Percentiles rank a stretch among this genome's conserved stretches.
Evolutionary conservation across 495 filamentous ascomycete genomes (phyloP).

Genomic region (Neurospora sp.): DNA sequence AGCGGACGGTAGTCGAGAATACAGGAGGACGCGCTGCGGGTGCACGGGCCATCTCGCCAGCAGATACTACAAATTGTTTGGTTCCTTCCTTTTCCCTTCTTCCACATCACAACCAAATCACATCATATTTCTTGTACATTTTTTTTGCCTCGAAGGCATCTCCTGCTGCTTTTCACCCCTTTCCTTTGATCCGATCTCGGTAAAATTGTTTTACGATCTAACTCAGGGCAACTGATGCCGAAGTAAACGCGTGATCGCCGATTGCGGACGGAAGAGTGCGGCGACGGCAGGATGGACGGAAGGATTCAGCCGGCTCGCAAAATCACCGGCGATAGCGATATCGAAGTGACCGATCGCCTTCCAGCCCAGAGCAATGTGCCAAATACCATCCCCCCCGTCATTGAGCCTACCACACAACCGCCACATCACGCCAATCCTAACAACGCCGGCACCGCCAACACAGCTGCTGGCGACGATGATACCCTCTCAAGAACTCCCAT

Average conservation of each 20-base stretch:
- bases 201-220: not conserved
- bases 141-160: not conserved
- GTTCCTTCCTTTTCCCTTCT: not conserved
- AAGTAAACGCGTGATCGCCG: not conserved
- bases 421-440: not conserved
- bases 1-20: not conserved
- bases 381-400: not conserved
- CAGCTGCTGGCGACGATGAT: not conserved
- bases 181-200: accelerated
- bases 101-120: not conserved
- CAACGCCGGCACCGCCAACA: not conserved
- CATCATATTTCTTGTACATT: not conserved
- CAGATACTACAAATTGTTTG: not conserved
- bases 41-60: not conserved
- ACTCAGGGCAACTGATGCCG: not conserved
- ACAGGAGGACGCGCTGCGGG: not conserved
- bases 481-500: not conserved
- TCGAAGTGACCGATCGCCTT: not conserved
- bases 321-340: not conserved
- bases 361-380: not conserved
- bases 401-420: not conserved
- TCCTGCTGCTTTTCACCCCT: not conserved
- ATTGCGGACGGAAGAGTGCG: not conserved
- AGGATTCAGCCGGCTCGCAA: not conserved
- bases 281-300: not conserved